Percentiles rank a stretch among this genome's conserved stretches.
Evolutionary conservation across 2,329 filamentous ascomycete species (phyloP).

Genomic region (Tolypocladium ovalisporum): DNA sequence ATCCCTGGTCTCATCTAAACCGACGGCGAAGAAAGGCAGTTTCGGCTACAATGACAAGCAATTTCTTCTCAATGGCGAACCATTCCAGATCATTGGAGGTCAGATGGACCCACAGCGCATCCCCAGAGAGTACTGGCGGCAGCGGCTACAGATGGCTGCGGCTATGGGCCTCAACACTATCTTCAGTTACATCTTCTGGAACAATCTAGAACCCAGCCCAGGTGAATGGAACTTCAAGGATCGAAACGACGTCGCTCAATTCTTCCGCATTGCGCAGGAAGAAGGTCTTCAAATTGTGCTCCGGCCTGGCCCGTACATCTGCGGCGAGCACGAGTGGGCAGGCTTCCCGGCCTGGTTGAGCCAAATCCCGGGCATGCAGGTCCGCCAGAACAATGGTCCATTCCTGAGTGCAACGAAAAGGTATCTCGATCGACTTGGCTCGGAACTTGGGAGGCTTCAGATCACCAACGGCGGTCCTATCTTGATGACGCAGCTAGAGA

Average conservation of each 20-base stretch:
- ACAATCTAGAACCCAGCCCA: constrained; percentile 30
- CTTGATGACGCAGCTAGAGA: constrained; percentile 40
- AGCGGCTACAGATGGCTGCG: constrained; percentile 63
- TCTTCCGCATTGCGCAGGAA: constrained; percentile 32
- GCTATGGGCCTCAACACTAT: constrained; percentile 71
- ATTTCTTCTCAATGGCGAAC: constrained; percentile 3
- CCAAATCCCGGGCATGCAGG: constrained; percentile 25
- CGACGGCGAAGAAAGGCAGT: not conserved
- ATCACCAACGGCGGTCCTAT: constrained; percentile 31
- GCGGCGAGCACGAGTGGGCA: constrained; percentile 38
- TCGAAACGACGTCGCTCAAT: constrained; percentile 32
- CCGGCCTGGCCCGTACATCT: constrained; percentile 36
- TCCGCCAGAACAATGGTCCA: constrained; percentile 27
- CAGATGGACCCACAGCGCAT: constrained; percentile 41
- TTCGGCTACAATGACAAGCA: constrained; percentile 1
- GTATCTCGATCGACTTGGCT: constrained; percentile 19
- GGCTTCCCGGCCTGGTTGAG: constrained; percentile 35
- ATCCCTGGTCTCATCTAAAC: not conserved
- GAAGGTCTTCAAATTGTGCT: constrained; percentile 31
- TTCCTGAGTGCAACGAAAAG: constrained; percentile 25
- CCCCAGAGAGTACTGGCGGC: constrained; percentile 32
- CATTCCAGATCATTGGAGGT: constrained; percentile 29
- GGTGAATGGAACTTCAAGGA: constrained; percentile 25
- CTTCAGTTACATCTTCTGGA: constrained; percentile 41
- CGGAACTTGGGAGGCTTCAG: constrained; percentile 22